These are phyloP conservation scores for Talaromyces thailandensis DNA, from an alignment of 495 filamentous ascomycete species.

Conservation along the genomic window DNA sequence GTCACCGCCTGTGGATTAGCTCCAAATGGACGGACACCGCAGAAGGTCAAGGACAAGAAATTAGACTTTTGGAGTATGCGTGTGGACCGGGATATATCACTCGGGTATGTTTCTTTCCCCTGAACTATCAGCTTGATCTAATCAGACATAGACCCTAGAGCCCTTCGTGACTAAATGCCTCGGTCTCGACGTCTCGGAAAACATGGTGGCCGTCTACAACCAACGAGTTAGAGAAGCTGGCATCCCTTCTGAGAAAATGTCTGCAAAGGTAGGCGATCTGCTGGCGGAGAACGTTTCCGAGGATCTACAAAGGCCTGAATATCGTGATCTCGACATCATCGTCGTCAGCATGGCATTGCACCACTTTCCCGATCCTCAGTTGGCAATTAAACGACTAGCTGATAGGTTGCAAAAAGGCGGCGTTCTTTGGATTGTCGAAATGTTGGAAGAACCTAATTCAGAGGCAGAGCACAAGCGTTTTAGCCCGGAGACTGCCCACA, in stretches of 20 bases:
- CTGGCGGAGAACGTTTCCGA: constrained; percentile 27
- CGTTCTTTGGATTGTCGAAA: constrained; percentile 56
- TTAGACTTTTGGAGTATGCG: constrained; percentile 65
- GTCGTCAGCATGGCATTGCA: constrained; percentile 61
- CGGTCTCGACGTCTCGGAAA: constrained; percentile 60
- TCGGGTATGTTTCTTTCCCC: constrained; percentile 24
- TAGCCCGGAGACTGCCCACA: constrained; percentile 28
- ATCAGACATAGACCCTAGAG: constrained; percentile 38
- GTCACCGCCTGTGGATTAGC: constrained; percentile 52
- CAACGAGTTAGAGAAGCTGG: constrained; percentile 24
- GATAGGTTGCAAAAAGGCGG: constrained; percentile 54
- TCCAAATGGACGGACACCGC: constrained; percentile 43
- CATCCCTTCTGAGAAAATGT: constrained; percentile 38
- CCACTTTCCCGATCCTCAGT: constrained; percentile 56
- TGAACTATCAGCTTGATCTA: neutral
- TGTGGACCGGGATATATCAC: constrained; percentile 62
- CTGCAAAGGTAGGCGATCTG: constrained; percentile 52
- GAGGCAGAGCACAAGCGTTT: constrained; percentile 18
- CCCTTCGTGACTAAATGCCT: constrained; percentile 51
- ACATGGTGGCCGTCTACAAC: constrained; percentile 57
- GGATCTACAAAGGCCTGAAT: constrained; percentile 36
- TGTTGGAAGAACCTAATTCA: constrained; percentile 37
- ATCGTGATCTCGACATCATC: constrained; percentile 53
- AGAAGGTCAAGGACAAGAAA: constrained; percentile 28
- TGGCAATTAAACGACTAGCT: constrained; percentile 46